phyloP scores from a whole-genome alignment of 352 stramenopile genomes.

The Phytopythium montanum region DNA sequence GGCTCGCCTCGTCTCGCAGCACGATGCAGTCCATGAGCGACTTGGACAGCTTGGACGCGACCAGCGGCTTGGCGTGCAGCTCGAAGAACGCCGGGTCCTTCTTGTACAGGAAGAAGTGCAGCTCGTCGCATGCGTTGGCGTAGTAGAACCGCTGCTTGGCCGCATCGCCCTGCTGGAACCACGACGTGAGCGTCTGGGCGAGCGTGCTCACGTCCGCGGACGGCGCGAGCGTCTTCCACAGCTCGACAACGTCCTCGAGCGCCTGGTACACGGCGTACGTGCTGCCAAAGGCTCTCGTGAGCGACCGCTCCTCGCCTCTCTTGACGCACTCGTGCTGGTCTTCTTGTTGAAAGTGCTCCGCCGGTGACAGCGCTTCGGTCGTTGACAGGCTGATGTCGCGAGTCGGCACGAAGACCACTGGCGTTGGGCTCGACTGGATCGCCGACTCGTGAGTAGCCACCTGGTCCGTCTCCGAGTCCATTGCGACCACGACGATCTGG shows the following conservation, averaged over 20 bases:
- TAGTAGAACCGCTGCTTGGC: slow-evolving; percentile 28
- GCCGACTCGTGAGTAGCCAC: neutral
- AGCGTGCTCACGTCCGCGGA: slow-evolving; percentile 3
- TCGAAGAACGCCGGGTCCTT: slow-evolving; percentile 51
- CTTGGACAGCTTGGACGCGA: slow-evolving; percentile 42
- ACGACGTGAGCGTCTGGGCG: slow-evolving; percentile 27
- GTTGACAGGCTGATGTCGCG: slow-evolving; percentile 24
- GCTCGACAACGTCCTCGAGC: slow-evolving; percentile 24
- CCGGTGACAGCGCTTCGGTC: slow-evolving; percentile 18
- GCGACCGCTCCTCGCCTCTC: slow-evolving; percentile 13
- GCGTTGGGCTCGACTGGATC: slow-evolving; percentile 8
- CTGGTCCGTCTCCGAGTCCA: neutral
- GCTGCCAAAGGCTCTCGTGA: neutral
- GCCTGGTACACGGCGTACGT: slow-evolving; percentile 29
- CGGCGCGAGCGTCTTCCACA: slow-evolving; percentile 11
- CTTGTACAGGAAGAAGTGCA: slow-evolving; percentile 55
- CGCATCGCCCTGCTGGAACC: slow-evolving; percentile 22
- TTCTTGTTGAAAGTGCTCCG: slow-evolving; percentile 35
- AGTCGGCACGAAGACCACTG: neutral
- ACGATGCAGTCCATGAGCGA: slow-evolving; percentile 39
- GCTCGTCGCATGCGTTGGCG: slow-evolving; percentile 37
- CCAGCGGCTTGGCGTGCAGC: slow-evolving; percentile 23
- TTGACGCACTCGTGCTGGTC: slow-evolving; percentile 29
- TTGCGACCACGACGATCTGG: neutral
- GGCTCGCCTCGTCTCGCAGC: neutral